Base-by-base conservation (phyloP, 257 asterid species). In the Lycium ferocissimum region DNA sequence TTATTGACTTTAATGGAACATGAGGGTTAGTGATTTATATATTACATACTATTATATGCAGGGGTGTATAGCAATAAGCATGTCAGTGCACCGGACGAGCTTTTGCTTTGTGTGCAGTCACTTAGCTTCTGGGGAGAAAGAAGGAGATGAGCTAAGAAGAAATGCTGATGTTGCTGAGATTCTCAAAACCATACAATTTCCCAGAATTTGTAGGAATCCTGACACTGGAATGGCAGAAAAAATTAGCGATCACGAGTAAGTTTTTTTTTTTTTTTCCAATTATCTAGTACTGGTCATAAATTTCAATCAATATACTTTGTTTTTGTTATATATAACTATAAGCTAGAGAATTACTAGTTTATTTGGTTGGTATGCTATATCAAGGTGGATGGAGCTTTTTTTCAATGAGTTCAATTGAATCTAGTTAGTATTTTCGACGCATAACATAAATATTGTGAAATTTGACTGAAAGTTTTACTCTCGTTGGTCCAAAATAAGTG, bases 21-120 rank as follows among this genome's bases (percentile, higher is more conserved):
- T 69, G 37, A 13, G 76, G 38, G 14, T 35, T 35, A 38, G 38
- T 12, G 3, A 6, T 51, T 12, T 22, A 59, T 8, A 56, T 57
- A 57, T 6, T 7, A 59, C 8, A 9, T 62, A 9, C 9, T 47
- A 59, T 18, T 2, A 9, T n/a, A 51, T 81, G 87, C 87, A 94
- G 98, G 99, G 99, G 7, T 96, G 98, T 70, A 96, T 96, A 93
- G 88, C 99, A 20, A 70, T 95, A 83, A 96, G 98, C 94, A 90
- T 96, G 93, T 90, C 98, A 53, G 33, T 96, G 93, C 94, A 95
- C 89, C 89, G 92, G 85, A 96, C 98, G 75, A 94, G 95, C 89
- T 89, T 96, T 57, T 96, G 99, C 90, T 94, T 96, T 83, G 94
- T 96, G 4, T 96, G 99, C 84, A 94, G 97, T 88, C 99, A 96